phyloP scores from a whole-genome alignment of 495 filamentous ascomycete genomes.

The Aspergillus haitiensis region DNA sequence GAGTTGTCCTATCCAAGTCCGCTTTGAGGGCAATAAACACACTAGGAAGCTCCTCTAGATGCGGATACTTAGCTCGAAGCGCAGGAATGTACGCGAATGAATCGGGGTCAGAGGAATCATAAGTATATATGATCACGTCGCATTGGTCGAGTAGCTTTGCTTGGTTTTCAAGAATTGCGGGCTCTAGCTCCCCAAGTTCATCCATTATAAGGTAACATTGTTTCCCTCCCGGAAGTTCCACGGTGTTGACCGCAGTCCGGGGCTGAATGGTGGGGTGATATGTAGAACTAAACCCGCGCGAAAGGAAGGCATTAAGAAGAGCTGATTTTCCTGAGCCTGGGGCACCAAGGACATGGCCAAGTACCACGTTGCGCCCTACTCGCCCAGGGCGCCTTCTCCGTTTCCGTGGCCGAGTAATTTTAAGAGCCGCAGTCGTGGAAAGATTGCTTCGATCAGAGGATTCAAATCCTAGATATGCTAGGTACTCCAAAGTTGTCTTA shows the following conservation, averaged over 20 bases:
- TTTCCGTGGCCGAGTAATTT: constrained; percentile 88
- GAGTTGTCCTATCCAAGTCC: constrained; percentile 89
- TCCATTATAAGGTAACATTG: constrained; percentile 96
- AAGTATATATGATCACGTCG: constrained; percentile 91
- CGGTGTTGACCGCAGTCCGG: constrained; percentile 89
- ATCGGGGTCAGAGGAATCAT: constrained; percentile 94
- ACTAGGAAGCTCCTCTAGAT: constrained; percentile 82
- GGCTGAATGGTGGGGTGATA: constrained; percentile 95
- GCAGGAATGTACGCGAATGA: constrained; percentile 89
- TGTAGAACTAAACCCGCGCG: constrained; percentile 77
- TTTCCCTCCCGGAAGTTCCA: constrained; percentile 92
- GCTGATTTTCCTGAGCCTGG: constrained; percentile 83
- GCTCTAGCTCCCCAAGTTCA: constrained; percentile 93
- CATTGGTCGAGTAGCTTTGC: constrained; percentile 88
- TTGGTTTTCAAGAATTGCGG: constrained; percentile 88
- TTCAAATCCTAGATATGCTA: constrained; percentile 91
- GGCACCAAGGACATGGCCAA: constrained; percentile 90
- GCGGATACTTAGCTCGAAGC: constrained; percentile 72
- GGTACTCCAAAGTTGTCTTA: constrained; percentile 89
- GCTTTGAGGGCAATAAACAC: constrained; percentile 93
- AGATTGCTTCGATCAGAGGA: constrained; percentile 61
- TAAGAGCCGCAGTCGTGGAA: constrained; percentile 79
- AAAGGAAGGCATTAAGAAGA: constrained; percentile 86
- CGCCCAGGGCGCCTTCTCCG: constrained; percentile 73
- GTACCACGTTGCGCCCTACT: constrained; percentile 93